These are phyloP conservation scores for Lasiosphaeria hispida DNA, from an alignment of 495 filamentous ascomycete species.

Conservation along the genomic window DNA sequence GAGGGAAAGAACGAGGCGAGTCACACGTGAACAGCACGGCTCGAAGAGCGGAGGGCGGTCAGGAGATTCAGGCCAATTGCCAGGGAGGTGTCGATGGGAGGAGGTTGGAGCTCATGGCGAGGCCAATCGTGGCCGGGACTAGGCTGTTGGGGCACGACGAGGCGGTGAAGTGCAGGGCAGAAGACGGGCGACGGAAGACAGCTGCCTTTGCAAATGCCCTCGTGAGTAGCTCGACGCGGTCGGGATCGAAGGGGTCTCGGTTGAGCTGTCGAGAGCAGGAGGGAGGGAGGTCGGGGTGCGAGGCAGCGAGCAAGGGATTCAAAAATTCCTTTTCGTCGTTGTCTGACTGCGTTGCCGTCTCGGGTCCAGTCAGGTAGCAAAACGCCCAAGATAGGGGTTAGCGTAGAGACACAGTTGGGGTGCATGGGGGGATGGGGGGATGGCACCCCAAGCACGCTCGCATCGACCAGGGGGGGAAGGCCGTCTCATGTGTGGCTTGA, in stretches of 20 bases:
- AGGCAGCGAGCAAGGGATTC: constrained; percentile 9
- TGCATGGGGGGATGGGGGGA: constrained; percentile 16
- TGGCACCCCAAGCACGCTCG: background rate
- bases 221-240: constrained; percentile 4
- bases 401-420: constrained; percentile 26
- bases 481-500: background rate
- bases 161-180: constrained; percentile 16
- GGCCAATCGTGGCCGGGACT: constrained; percentile 20
- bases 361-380: constrained; percentile 31
- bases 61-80: constrained; percentile 19
- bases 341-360: constrained; percentile 23
- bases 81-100: constrained; percentile 23
- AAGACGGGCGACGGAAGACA: constrained; percentile 8
- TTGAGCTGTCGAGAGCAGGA: constrained; percentile 3
- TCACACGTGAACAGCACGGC: background rate
- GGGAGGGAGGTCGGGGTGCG: background rate
- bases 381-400: constrained; percentile 34
- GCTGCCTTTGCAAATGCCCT: constrained; percentile 8
- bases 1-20: background rate
- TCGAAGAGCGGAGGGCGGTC: background rate
- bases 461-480: constrained; percentile 6
- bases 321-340: constrained; percentile 21
- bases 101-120: constrained; percentile 26
- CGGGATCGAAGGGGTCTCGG: constrained; percentile 1
- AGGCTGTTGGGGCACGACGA: constrained; percentile 8